Evolutionary conservation across 345 rosid species (phyloP), one percentile per base, ranked within the genome.

Genomic region (Aethionema arabicum): DNA sequence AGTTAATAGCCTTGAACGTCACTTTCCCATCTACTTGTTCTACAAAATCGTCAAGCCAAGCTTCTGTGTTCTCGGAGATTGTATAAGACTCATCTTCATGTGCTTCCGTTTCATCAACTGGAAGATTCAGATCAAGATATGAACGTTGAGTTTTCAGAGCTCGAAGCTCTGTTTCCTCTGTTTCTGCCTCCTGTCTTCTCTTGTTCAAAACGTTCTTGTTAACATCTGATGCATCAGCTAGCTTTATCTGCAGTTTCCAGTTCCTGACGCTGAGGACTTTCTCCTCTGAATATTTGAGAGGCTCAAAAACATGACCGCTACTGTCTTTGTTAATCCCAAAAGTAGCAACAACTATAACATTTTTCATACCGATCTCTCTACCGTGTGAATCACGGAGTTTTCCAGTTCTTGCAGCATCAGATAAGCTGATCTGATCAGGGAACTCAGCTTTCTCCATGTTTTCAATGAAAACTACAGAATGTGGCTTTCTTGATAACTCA

Each of bases 361-460:
- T 69, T 39, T 61, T 75, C 56, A 74, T 77, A 63, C 79, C 61
- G 30, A 80, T 52, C 69, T 82, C 87, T 65, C 83, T 72, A 15
- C 89, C 83, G 13, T 67, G 59, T 0, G 91, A 77, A 53, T 86
- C 81, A 27, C 75, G 71, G 32, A 84, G 77, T 48, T 74, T 84
- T 4, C 88, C 93, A 0, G 82, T 86, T 65, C 53, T 69, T 31
- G 80, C 62, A 37, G 90, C 87, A 45, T 61, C 68, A 53, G 82
- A 80, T 73, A 89, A 73, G 63, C 84, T 79, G 14, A 30, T 69
- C 49, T 63, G 91, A 21, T 65, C 67, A 40, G 47, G 45, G 48
- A 39, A 42, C 73, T 86, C 93, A 6, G 91, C 87, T 72, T 80
- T 77, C n/a, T 89, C 91, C 5, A 84, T 52, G 50, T 84, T 81